Base-by-base conservation (phyloP, 2,329 filamentous ascomycete genomes). In the Fusarium sororula region DNA sequence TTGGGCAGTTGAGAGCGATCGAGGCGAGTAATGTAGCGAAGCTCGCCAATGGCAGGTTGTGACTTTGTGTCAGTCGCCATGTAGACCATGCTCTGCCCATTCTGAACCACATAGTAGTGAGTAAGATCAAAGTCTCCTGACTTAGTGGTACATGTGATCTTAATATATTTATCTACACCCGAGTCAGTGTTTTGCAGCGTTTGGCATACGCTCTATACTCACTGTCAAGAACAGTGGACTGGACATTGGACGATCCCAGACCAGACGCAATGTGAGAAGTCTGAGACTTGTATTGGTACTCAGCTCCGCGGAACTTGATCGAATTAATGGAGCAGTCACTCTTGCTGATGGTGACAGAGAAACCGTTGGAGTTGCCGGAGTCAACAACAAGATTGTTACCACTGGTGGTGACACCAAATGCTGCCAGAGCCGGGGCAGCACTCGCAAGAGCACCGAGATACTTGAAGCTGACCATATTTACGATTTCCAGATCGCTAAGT, bases 1-100 rank as follows among this genome's bases (percentile, higher is more conserved):
- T 83, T 82, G 4, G 88, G 86, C 7, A 90, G 82, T 56, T 85
- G 77, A 47, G 82, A 81, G 17, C 86, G 83, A 59, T 89, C 85
- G 13, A 92, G 85, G 35, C 90, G 89, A 59, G 89, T 87, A 73
- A 93, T 90, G 82, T 88, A 92, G 55, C 91, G 89, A 54, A 92
- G 81, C 81, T 93, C 91, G 44, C 89, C 89, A 24, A 90, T 82
- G 13, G 79, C 78, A 5, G 89, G 89, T 74, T 90, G 83, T 44
- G 84, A 87, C 1, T 86, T 90, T 64, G 88, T 92, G 77, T 92
- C 85, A 5, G 91, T 92, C 11, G 88, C 89, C 84, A 90, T 87
- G 77, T 87, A 89, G 67, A 92, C 86, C 35, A 85, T 88, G 66
- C 87, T 85, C 60, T 91, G 88, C n/a, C 90, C 90, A 59, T 87